Conservation (phyloP, 2,329 filamentous ascomycete species). For the Periconia digitata region DNA sequence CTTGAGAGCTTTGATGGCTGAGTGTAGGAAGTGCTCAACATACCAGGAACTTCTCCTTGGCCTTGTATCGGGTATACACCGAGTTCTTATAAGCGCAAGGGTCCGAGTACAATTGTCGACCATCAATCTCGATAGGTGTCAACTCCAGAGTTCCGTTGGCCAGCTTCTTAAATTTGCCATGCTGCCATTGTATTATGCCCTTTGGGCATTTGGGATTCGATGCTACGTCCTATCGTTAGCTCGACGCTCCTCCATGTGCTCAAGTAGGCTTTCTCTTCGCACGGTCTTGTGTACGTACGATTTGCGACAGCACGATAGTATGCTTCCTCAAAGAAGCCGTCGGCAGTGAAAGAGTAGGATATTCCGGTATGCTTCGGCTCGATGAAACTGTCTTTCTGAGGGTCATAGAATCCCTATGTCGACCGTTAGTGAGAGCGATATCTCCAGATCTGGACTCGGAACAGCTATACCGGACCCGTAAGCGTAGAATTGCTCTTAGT, state of each 20-base stretch:
- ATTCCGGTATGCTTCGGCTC: constrained; percentile 69
- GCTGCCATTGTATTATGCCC: constrained; percentile 72
- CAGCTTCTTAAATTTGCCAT: constrained; percentile 62
- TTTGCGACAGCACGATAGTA: constrained; percentile 71
- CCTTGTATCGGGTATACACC: constrained; percentile 67
- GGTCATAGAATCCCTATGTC: constrained; percentile 69
- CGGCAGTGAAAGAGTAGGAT: constrained; percentile 71
- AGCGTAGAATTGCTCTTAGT: constrained; percentile 70
- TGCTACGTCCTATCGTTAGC: constrained; percentile 48
- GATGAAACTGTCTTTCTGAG: constrained; percentile 64
- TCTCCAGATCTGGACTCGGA: constrained; percentile 22
- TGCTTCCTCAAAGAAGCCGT: constrained; percentile 69
- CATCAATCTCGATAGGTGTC: constrained; percentile 65
- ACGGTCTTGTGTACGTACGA: no score
- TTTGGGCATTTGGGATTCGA: constrained; percentile 61
- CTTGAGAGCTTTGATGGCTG: no score
- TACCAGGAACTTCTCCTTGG: constrained; percentile 65
- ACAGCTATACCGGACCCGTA: constrained; percentile 63
- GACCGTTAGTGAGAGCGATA: constrained; percentile 15
- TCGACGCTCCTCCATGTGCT: background rate
- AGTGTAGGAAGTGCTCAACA: constrained; percentile 2
- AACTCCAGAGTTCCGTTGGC: constrained; percentile 61
- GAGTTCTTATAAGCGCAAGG: constrained; percentile 61
- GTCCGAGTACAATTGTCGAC: constrained; percentile 66
- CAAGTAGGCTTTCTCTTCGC: no score